These are phyloP conservation scores for Cetradonia linearis DNA, from an alignment of 495 filamentous ascomycete species.

Conservation along the genomic window DNA sequence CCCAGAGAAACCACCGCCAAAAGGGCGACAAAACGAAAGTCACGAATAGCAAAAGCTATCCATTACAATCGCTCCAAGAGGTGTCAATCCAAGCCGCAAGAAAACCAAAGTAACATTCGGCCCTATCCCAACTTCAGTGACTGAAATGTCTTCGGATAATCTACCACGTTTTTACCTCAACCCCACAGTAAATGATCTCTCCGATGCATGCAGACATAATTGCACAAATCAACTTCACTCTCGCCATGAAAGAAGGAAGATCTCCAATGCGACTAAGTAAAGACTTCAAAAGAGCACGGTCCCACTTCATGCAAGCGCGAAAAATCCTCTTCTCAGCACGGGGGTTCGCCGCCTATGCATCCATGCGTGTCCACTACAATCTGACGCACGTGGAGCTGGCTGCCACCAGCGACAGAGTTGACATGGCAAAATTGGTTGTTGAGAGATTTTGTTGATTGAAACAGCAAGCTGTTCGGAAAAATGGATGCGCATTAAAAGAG, in stretches of 20 bases:
- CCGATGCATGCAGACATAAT: neutral
- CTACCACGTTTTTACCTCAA: neutral
- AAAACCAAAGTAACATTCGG: too few relatives aligned
- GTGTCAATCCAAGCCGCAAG: neutral
- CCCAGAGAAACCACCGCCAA: neutral
- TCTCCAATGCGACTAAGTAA: neutral
- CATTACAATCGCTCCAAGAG: neutral
- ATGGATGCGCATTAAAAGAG: neutral
- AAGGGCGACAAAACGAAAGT: too few relatives aligned
- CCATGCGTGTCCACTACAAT: neutral
- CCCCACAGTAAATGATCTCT: neutral
- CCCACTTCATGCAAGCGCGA: neutral
- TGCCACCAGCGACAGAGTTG: neutral
- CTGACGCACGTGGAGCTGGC: neutral
- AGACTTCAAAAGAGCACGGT: neutral
- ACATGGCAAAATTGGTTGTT: neutral
- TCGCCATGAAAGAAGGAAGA: neutral
- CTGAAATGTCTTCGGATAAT: neutral
- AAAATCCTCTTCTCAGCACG: neutral
- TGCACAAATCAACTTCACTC: neutral
- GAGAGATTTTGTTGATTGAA: neutral
- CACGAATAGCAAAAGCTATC: neutral
- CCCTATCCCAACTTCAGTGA: neutral
- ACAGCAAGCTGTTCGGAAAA: neutral
- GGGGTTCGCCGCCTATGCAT: neutral